Base-by-base conservation (phyloP, 495 filamentous ascomycete species). In the Collariella sp. region DNA sequence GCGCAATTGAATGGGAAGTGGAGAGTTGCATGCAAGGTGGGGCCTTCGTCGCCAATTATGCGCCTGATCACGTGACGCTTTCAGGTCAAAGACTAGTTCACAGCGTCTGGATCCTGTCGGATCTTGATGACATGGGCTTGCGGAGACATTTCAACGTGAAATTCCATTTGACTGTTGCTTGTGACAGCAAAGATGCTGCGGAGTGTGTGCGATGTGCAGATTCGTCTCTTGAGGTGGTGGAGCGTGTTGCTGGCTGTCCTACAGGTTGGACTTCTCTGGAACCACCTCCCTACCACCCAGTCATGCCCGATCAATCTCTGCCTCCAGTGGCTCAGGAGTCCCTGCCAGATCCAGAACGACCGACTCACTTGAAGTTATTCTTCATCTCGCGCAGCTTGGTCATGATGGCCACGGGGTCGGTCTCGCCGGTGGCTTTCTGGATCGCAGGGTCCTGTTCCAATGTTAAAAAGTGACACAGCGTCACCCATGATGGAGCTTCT, bases 311-410 rank as follows among this genome's bases (percentile, higher is more conserved):
- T 55, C 52, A 55, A 55, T 18, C 41, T 54, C 19, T 5, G 20
- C 36, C 15, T 23, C 45, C 35, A 38, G 24, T 10, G 18, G 15
- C 24, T 48, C 13, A 18, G 34, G 16, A 5, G 5, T 26, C 2
- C 52, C 38, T 35, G 22, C 24, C 15, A 45, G 40, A 15, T 13
- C 35, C 33, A 44, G 42, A 42, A 40, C 23, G 35, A 18, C 35
- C 43, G 38, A 47, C 72, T 81, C 77, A 83, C 80, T 83, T 83
- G 68, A 83, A 84, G 58, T 75, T 80, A 66, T 97, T 95, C 81
- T 98, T 98, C 87, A 96, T 86, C 65, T 94, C 88, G 55, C 93
- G 75, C 58, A 98, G 70, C 55, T 83, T 82, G 22, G 75, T 80
- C 86, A 98, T 95, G 7, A 97, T 89, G 19, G 88, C 85, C 2